phyloP scores from a whole-genome alignment of 129 eudicot species.

The Tagetes patula region DNA sequence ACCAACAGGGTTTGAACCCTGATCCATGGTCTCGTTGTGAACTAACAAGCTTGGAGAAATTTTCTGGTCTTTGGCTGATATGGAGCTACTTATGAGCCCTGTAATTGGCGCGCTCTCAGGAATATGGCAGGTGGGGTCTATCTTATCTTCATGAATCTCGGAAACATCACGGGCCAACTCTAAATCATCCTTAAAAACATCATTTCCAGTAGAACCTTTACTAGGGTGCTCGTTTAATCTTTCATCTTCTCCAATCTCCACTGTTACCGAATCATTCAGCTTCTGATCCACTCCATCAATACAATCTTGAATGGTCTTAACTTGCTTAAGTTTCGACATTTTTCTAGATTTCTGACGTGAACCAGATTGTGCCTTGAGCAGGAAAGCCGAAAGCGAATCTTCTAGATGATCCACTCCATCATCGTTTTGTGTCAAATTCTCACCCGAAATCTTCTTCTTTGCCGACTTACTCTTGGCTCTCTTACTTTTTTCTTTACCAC shows the following conservation, averaged over 20 bases:
- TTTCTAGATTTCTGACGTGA: constrained; percentile 44
- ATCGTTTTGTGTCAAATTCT: constrained; percentile 11
- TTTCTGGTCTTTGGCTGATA: constrained; percentile 24
- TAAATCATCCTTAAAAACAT: constrained; percentile 23
- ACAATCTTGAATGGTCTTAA: constrained; percentile 30
- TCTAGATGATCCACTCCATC: constrained; percentile 45
- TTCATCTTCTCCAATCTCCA: constrained; percentile 26
- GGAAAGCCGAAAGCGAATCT: constrained; percentile 65
- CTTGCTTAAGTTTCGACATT: constrained; percentile 36
- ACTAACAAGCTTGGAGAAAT: constrained; percentile 8
- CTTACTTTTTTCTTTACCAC: constrained; percentile 38
- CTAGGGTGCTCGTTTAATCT: constrained; percentile 18
- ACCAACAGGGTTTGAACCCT: constrained; percentile 24
- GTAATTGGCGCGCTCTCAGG: constrained; percentile 6
- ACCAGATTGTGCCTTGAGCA: constrained; percentile 64
- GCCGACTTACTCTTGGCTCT: constrained; percentile 34
- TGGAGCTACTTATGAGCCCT: constrained; percentile 17
- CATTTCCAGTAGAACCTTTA: constrained; percentile 25
- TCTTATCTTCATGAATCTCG: constrained; percentile 32
- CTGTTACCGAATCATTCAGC: constrained; percentile 15
- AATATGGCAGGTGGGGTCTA: constrained; percentile 7
- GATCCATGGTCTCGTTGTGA: constrained; percentile 17
- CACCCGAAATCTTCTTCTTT: constrained; percentile 25
- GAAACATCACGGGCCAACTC: constrained; percentile 27
- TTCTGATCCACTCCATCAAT: constrained; percentile 35